These are phyloP conservation scores for Fomitopsis pulvina DNA, from an alignment of 768 basidiomycete species.

Conservation along the genomic window DNA sequence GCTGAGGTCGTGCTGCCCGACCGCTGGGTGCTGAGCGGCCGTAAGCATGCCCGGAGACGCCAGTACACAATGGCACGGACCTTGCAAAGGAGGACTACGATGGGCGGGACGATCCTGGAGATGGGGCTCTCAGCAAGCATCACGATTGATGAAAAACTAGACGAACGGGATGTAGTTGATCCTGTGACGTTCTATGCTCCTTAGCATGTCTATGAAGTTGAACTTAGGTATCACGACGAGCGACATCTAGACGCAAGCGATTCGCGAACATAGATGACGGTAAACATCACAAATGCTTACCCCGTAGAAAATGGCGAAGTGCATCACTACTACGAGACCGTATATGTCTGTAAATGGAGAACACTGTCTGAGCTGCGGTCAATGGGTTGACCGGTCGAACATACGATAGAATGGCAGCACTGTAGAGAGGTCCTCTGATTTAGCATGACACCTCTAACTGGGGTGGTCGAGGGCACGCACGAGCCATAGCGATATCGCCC, in stretches of 20 bases:
- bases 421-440: conserved; percentile 2
- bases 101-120: conserved; percentile 27
- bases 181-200: conserved; percentile 28
- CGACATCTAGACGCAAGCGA: conserved; percentile 14
- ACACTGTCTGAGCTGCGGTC: not conserved
- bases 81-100: conserved; percentile 31
- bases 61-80: conserved; percentile 6
- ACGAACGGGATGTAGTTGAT: conserved; percentile 28
- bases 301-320: conserved; percentile 23
- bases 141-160: too few species aligned
- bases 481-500: conserved; percentile 55
- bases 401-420: conserved; percentile 26
- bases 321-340: conserved; percentile 25
- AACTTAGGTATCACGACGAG: conserved; percentile 30
- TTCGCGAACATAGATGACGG: not conserved
- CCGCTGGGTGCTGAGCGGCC: conserved; percentile 29
- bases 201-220: conserved; percentile 25
- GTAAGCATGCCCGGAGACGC: not conserved
- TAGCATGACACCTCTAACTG: not conserved
- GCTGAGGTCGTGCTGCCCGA: conserved; percentile 33
- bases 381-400: conserved; percentile 2
- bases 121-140: conserved; percentile 7
- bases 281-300: conserved; percentile 11
- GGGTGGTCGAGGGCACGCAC: conserved; percentile 25
- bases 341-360: conserved; percentile 38